These are phyloP conservation scores for Lagenaria siceraria DNA, from an alignment of 306 rosid species.

Conservation along the genomic window DNA sequence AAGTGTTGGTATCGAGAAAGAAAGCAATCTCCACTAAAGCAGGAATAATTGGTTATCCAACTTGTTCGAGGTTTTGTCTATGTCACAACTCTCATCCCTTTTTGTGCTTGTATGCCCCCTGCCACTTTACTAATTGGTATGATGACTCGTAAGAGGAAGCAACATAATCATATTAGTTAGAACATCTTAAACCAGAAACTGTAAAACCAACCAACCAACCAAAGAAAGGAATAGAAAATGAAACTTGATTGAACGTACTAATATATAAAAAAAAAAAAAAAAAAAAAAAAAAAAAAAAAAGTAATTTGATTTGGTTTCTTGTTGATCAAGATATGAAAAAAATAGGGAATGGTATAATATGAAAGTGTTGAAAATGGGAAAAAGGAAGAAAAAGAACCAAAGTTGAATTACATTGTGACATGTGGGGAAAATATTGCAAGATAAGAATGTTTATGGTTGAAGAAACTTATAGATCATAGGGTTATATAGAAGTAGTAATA, in stretches of 20 bases:
- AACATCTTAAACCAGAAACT: too few relatives aligned
- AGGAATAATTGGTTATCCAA: neutral
- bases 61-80: neutral
- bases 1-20: neutral
- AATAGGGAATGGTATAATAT: neutral
- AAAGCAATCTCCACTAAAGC: neutral
- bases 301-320: neutral
- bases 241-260: too few relatives aligned
- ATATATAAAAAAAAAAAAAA: too few relatives aligned
- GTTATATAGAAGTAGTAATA: neutral
- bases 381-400: neutral
- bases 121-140: neutral
- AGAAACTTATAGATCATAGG: neutral
- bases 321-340: neutral
- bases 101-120: accelerated
- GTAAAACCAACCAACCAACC: too few relatives aligned
- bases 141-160: too few relatives aligned
- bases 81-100: neutral
- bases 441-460: neutral
- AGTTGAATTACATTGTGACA: neutral
- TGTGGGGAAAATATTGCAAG: neutral
- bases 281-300: too few relatives aligned
- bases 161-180: too few relatives aligned
- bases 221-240: too few relatives aligned
- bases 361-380: neutral